phyloP scores from a whole-genome alignment of 2,329 filamentous ascomycete species.

The Penicillium crustosum region DNA sequence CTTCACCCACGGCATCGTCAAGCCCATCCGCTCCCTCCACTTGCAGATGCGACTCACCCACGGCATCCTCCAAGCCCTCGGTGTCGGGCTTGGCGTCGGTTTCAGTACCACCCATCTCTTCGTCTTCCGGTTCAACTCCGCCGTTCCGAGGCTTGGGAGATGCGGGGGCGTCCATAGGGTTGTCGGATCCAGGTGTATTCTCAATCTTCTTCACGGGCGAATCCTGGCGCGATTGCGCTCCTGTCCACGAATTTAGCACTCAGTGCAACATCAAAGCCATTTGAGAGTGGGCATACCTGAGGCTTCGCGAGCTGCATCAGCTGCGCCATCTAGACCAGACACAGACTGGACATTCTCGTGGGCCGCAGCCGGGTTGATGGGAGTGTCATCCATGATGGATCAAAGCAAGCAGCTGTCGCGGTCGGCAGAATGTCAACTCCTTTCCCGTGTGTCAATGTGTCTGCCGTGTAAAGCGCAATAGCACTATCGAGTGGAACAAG shows the following conservation, averaged over 20 bases:
- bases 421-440: constrained; percentile 32
- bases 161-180: constrained; percentile 67
- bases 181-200: constrained; percentile 52
- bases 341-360: constrained; percentile 31
- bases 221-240: constrained; percentile 35
- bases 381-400: constrained; percentile 41
- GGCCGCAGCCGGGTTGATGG: constrained; percentile 27
- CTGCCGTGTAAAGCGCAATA: constrained; percentile 16
- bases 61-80: constrained; percentile 47
- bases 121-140: constrained; percentile 63
- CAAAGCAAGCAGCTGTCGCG: constrained; percentile 32
- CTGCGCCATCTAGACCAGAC: constrained; percentile 31
- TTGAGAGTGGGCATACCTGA: constrained; percentile 32
- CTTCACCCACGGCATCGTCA: constrained; percentile 48
- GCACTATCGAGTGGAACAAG: constrained; percentile 2
- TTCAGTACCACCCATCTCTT: constrained; percentile 73
- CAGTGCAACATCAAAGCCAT: constrained; percentile 13
- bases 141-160: constrained; percentile 63
- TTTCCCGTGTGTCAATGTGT: constrained; percentile 27
- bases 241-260: constrained; percentile 25
- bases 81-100: constrained; percentile 48
- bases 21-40: constrained; percentile 45
- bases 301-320: constrained; percentile 29
- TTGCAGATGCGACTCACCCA: constrained; percentile 44
- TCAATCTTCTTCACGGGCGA: constrained; percentile 34